Conservation (phyloP, 164 flowering plant genomes). For the Piper longum region DNA sequence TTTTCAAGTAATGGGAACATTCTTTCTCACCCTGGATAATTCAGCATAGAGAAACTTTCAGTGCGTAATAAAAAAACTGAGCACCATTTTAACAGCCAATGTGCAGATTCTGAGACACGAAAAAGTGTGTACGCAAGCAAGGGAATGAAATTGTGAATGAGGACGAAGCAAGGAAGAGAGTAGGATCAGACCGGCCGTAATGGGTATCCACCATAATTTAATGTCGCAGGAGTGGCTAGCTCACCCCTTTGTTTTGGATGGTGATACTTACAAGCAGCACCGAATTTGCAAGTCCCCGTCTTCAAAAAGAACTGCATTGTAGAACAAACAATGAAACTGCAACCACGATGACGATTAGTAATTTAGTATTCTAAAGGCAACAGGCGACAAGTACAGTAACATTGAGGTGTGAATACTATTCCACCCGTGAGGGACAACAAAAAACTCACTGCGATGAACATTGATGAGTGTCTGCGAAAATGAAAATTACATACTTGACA, state of each 20-base stretch:
- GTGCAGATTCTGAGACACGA: neutral
- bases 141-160: neutral
- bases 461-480: slow-evolving; percentile 1
- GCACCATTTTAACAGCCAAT: neutral
- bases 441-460: too few species aligned
- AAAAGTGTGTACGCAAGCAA: neutral
- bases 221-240: slow-evolving; percentile 30
- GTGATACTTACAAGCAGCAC: slow-evolving; percentile 88
- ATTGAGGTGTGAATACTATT: too few species aligned
- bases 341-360: too few species aligned
- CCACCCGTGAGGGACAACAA: too few species aligned
- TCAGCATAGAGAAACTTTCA: neutral
- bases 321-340: neutral
- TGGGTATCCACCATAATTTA: slow-evolving; percentile 78
- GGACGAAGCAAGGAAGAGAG: neutral
- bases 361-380: too few species aligned
- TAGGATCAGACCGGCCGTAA: slow-evolving; percentile 58
- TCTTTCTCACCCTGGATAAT: slow-evolving; percentile 76
- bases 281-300: slow-evolving; percentile 89
- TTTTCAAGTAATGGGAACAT: slow-evolving; percentile 78
- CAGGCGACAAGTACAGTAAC: too few species aligned
- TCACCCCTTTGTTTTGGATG: slow-evolving; percentile 73
- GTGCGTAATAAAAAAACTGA: neutral
- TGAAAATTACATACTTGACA: slow-evolving; percentile 52
- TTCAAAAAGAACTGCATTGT: slow-evolving; percentile 65